phyloP scores from a whole-genome alignment of 2,329 filamentous ascomycete genomes.

The Penicillium sclerotigenum region DNA sequence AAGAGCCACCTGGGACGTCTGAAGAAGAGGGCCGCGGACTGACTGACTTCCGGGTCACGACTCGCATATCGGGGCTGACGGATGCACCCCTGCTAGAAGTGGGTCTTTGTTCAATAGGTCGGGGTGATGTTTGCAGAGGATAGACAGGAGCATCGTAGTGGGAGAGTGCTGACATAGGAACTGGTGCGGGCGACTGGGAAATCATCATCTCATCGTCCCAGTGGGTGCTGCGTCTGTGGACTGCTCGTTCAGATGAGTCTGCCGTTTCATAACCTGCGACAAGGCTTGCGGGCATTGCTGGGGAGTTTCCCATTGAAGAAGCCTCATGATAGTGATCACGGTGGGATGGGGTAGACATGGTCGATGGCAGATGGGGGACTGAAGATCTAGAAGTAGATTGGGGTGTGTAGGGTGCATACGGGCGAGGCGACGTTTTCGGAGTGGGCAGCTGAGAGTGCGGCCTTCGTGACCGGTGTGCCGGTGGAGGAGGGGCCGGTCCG shows the following conservation, averaged over 20 bases:
- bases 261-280: constrained; percentile 42
- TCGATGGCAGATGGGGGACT: neutral
- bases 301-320: constrained; percentile 21
- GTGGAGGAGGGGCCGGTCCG: constrained; percentile 36
- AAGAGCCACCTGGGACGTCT: constrained; percentile 41
- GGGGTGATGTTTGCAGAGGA: constrained; percentile 30
- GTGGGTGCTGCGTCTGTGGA: constrained; percentile 26
- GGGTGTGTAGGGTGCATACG: constrained; percentile 23
- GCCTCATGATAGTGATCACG: neutral
- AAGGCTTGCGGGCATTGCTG: constrained; percentile 40
- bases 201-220: constrained; percentile 29
- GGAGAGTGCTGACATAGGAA: constrained; percentile 14
- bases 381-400: constrained; percentile 17
- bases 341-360: neutral
- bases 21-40: constrained; percentile 52
- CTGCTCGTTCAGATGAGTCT: constrained; percentile 30
- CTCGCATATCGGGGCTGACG: constrained; percentile 34
- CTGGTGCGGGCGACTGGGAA: constrained; percentile 20
- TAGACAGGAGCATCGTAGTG: constrained; percentile 27
- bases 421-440: constrained; percentile 29
- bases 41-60: constrained; percentile 55
- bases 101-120: constrained; percentile 26
- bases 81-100: constrained; percentile 31
- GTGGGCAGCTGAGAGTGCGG: constrained; percentile 24
- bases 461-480: constrained; percentile 35